These are phyloP conservation scores for Chlorella sorokiniana DNA, from an alignment of 139 green algal species.

Conservation along the genomic window DNA sequence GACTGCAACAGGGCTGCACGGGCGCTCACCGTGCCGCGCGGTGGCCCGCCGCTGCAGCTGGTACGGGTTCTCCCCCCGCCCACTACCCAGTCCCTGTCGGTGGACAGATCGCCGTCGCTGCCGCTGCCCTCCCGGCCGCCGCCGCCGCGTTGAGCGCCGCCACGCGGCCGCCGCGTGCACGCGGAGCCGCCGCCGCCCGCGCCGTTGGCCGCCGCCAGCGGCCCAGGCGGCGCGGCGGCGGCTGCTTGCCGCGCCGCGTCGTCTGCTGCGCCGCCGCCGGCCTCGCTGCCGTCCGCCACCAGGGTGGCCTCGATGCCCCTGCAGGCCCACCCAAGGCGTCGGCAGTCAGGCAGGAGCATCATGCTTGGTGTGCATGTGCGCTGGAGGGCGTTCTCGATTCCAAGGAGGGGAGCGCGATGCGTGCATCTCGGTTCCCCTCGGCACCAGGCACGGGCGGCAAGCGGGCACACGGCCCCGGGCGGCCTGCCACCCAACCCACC, in stretches of 20 bases:
- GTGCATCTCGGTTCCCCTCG: background rate
- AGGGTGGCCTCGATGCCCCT: slow-evolving; percentile 9
- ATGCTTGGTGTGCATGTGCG: background rate
- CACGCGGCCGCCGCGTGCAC: background rate
- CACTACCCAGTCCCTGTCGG: background rate
- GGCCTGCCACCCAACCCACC: background rate
- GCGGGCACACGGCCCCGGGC: background rate
- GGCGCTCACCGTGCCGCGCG: background rate
- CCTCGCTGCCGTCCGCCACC: background rate
- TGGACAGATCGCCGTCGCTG: background rate
- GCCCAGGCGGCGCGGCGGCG: background rate
- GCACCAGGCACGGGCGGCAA: background rate
- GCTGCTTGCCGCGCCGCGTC: background rate
- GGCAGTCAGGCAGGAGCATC: background rate
- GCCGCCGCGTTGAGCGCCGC: background rate
- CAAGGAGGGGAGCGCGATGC: background rate
- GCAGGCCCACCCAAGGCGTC: no score
- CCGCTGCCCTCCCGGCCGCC: background rate
- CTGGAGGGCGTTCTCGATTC: background rate
- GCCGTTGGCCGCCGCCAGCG: background rate
- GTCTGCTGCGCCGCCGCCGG: background rate
- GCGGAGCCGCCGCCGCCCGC: background rate
- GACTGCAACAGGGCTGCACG: background rate
- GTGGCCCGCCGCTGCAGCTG: background rate
- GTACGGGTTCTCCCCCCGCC: background rate